Percentiles rank a stretch among this genome's conserved stretches.
phyloP scores from a whole-genome alignment of 441 rosid species.

The Capsella rubella region DNA sequence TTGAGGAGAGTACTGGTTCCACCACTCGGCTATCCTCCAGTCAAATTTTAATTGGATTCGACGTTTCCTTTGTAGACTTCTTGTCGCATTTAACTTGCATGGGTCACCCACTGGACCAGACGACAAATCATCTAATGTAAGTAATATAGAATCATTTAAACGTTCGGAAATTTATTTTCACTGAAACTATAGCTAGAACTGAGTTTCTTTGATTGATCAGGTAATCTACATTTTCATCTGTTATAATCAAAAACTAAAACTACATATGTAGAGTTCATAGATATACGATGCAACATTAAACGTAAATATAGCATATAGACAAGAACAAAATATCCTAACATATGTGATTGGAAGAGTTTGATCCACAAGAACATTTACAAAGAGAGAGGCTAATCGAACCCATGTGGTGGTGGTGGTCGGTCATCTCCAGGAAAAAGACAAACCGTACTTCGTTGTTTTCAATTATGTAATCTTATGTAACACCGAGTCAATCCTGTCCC shows the following conservation, averaged over 20 bases:
- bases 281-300: background rate
- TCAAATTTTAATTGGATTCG: background rate
- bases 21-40: background rate
- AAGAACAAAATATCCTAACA: background rate
- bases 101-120: background rate
- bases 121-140: background rate
- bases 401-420: conserved; percentile 19
- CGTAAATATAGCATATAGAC: background rate
- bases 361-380: conserved; percentile 10
- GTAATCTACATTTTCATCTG: too few species aligned
- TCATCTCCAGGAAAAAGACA: conserved; percentile 10
- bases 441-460: background rate
- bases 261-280: too few species aligned
- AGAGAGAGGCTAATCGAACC: conserved; percentile 16
- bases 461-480: conserved; percentile 1
- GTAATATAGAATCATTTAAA: too few species aligned
- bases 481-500: background rate
- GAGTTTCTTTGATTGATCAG: too few species aligned
- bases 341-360: background rate
- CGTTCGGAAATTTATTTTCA: too few species aligned
- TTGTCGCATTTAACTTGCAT: background rate
- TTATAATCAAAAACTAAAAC: too few species aligned
- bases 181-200: too few species aligned
- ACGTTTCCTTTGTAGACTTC: background rate
- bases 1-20: background rate